Conservation (phyloP, 768 basidiomycete genomes). For the Lactifluus subvellereus region DNA sequence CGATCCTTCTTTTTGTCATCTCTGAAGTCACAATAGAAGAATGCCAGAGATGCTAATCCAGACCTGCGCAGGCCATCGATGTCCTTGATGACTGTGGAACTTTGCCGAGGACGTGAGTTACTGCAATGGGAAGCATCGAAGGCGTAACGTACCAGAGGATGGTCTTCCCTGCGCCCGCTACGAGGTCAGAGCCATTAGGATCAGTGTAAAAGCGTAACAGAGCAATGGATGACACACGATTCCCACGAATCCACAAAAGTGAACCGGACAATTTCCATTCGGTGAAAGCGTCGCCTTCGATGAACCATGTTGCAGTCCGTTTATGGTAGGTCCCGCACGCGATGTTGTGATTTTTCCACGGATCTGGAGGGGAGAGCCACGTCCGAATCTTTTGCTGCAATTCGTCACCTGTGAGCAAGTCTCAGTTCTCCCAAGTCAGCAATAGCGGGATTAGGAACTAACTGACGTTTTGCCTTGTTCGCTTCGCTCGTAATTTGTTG, state of each 20-base stretch:
- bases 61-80: no score
- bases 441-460: not conserved
- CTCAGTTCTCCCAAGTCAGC: not conserved
- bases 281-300: not conserved
- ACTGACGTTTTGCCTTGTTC: not conserved
- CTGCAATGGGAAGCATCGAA: no score
- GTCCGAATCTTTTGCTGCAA: not conserved
- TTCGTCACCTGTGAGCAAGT: not conserved
- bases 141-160: not conserved
- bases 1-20: no score
- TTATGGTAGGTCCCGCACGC: not conserved
- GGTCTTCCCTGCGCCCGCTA: not conserved
- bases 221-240: not conserved
- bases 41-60: no score
- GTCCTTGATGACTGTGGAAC: no score
- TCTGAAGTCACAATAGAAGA: no score
- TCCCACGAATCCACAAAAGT: not conserved
- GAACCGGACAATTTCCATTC: not conserved
- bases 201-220: not conserved
- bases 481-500: not conserved
- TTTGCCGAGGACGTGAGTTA: no score
- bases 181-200: not conserved
- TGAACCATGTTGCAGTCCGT: not conserved
- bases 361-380: not conserved
- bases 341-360: not conserved